phyloP scores from a whole-genome alignment of 345 rosid genomes.

The Nasturtium officinale region DNA sequence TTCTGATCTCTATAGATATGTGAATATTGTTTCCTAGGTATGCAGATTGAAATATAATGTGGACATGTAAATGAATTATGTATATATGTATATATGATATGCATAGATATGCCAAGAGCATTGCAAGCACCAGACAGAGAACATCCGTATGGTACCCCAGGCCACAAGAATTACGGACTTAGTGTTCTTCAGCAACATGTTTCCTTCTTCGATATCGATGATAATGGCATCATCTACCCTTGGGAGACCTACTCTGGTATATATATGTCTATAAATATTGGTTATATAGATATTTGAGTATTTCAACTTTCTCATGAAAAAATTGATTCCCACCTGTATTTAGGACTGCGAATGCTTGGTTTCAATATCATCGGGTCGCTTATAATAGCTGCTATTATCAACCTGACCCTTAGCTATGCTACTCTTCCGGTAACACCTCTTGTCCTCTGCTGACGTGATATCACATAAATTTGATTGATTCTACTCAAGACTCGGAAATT shows the following conservation, averaged over 20 bases:
- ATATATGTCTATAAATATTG: neutral
- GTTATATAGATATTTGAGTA: neutral
- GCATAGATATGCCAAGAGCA: slow-evolving; percentile 83
- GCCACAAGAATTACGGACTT: slow-evolving; percentile 55
- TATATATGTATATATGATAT: neutral
- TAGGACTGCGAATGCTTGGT: slow-evolving; percentile 72
- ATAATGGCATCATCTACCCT: slow-evolving; percentile 88
- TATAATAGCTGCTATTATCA: slow-evolving; percentile 54
- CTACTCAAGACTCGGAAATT: neutral
- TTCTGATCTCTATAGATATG: neutral
- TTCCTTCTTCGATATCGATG: slow-evolving; percentile 77
- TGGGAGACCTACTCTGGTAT: slow-evolving; percentile 90
- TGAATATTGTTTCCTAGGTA: neutral
- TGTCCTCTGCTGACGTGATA: neutral
- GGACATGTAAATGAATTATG: neutral
- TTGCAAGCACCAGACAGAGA: slow-evolving; percentile 73
- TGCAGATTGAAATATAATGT: neutral
- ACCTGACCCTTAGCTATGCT: slow-evolving; percentile 61
- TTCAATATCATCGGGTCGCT: slow-evolving; percentile 66
- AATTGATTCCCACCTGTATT: neutral
- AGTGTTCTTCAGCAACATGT: slow-evolving; percentile 93
- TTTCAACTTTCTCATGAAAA: neutral
- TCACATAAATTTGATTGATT: neutral
- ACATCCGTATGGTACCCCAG: slow-evolving; percentile 82
- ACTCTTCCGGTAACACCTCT: slow-evolving; percentile 60